Evolutionary conservation across 441 rosid species (phyloP).

Genomic region (Raphanus hybrid): DNA sequence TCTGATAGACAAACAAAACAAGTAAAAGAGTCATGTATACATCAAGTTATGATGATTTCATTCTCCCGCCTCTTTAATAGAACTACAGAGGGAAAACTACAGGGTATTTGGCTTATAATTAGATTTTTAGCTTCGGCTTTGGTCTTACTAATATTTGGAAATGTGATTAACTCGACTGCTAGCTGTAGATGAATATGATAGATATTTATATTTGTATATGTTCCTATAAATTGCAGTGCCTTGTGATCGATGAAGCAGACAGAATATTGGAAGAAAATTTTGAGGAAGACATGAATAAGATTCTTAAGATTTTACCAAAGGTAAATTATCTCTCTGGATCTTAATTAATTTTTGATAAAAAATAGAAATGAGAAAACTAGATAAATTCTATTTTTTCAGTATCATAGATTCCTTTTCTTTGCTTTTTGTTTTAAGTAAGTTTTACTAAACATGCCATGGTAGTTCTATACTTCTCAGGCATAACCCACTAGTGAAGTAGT

Average conservation of each 20-base stretch:
- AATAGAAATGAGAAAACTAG: slow-evolving; percentile 2
- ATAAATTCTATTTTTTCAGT: neutral
- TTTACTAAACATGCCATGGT: slow-evolving; percentile 9
- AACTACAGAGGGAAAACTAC: slow-evolving; percentile 1
- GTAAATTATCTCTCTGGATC: slow-evolving; percentile 42
- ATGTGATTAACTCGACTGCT: neutral
- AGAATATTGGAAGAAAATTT: slow-evolving; percentile 94
- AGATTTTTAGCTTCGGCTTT: neutral
- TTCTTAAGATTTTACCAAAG: slow-evolving; percentile 85
- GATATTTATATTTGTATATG: neutral
- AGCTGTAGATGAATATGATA: neutral
- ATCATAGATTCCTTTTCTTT: neutral
- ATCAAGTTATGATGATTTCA: slow-evolving; percentile 1
- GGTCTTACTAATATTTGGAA: slow-evolving; percentile 6
- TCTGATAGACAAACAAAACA: neutral
- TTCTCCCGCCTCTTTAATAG: slow-evolving; percentile 1
- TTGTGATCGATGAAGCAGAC: slow-evolving; percentile 94
- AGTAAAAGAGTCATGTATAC: slow-evolving; percentile 6
- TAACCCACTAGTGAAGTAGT: neutral
- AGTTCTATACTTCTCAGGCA: neutral
- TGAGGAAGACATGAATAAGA: slow-evolving; percentile 98
- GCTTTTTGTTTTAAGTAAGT: neutral
- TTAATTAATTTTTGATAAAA: neutral
- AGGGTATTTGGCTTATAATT: neutral
- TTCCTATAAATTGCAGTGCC: slow-evolving; percentile 64